Conservation (phyloP, 139 green algal genomes). For the Choricystis sp. region DNA sequence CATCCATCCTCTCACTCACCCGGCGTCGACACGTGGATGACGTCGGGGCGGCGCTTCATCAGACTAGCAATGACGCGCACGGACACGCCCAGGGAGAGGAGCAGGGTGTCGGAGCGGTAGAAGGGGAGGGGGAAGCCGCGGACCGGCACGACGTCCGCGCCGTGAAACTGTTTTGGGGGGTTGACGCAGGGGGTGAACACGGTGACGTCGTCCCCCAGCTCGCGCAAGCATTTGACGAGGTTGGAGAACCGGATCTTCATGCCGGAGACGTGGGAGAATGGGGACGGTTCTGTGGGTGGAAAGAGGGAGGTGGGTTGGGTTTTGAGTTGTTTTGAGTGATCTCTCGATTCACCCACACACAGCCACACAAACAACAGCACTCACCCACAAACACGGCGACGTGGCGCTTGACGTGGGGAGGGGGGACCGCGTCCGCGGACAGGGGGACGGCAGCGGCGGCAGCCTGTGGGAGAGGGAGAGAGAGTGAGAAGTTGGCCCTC, state of each 20-base stretch:
- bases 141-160: constrained; percentile 49
- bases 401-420: too few species aligned
- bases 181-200: constrained; percentile 55
- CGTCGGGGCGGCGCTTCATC: constrained; percentile 21
- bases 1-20: too few species aligned
- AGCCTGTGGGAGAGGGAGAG: too few species aligned
- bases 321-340: too few species aligned
- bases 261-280: constrained; percentile 60
- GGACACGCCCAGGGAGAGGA: constrained; percentile 53
- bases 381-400: too few species aligned
- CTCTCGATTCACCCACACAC: too few species aligned
- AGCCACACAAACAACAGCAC: too few species aligned
- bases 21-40: constrained; percentile 76
- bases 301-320: too few species aligned
- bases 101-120: constrained; percentile 51
- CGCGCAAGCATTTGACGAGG: constrained; percentile 60
- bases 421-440: too few species aligned
- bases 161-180: constrained; percentile 50
- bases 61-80: constrained; percentile 34
- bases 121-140: constrained; percentile 50
- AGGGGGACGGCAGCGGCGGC: too few species aligned
- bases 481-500: too few species aligned
- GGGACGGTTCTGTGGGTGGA: constrained; percentile 6
- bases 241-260: constrained; percentile 86
- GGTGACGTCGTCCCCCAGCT: constrained; percentile 69